These are phyloP conservation scores for Diaporthe humulicola DNA, from an alignment of 2,329 filamentous ascomycete genomes.

Conservation along the genomic window DNA sequence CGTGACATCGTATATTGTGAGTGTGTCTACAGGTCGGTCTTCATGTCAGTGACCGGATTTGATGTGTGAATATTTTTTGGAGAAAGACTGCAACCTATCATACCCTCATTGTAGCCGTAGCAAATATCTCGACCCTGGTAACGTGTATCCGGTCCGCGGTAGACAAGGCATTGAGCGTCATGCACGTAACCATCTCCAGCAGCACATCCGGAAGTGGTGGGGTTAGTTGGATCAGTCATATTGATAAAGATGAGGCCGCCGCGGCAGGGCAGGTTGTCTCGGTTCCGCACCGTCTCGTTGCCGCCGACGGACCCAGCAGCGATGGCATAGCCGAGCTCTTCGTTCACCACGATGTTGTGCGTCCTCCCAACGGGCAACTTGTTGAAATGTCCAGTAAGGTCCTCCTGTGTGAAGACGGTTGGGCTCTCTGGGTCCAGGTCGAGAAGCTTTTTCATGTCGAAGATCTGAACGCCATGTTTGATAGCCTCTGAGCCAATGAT, in stretches of 20 bases:
- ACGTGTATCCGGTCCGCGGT: conserved; percentile 61
- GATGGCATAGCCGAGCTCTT: conserved; percentile 57
- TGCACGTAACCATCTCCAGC: conserved; percentile 70
- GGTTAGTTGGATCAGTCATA: conserved; percentile 66
- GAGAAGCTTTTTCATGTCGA: conserved; percentile 72
- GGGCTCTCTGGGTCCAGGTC: conserved; percentile 58
- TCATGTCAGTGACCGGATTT: neutral
- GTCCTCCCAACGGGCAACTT: conserved; percentile 57
- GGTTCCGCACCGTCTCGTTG: conserved; percentile 48
- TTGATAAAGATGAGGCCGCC: conserved; percentile 71
- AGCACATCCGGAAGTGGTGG: conserved; percentile 66
- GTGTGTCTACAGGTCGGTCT: neutral
- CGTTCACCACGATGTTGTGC: conserved; percentile 62
- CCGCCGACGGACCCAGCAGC: conserved; percentile 59
- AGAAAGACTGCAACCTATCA: neutral
- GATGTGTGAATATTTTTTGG: neutral
- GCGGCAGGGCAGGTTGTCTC: conserved; percentile 50
- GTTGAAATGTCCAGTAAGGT: conserved; percentile 57
- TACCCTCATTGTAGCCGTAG: conserved; percentile 51
- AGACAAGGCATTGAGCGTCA: conserved; percentile 70
- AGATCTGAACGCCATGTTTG: conserved; percentile 71
- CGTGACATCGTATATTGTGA: conserved; percentile 67
- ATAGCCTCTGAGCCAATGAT: conserved; percentile 57
- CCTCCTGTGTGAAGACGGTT: conserved; percentile 57
- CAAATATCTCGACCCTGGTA: conserved; percentile 64